phyloP scores from a whole-genome alignment of 441 rosid species.

The Brassica hybrid region DNA sequence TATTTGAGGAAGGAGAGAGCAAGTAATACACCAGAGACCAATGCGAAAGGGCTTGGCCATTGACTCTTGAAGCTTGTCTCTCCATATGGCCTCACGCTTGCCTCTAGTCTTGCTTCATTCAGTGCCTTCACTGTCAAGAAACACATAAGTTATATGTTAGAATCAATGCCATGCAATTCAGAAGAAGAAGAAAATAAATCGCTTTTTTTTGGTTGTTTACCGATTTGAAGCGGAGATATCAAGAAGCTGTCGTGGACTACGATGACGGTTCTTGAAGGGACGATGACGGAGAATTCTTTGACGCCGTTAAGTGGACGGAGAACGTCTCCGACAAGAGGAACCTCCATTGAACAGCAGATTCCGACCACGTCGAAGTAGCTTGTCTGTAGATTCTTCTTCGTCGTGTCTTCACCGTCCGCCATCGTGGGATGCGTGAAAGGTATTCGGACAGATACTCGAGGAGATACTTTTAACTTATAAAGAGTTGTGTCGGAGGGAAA shows the following conservation, averaged over 20 bases:
- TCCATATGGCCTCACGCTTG: slow-evolving; percentile 64
- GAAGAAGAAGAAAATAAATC: neutral
- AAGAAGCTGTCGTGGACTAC: slow-evolving; percentile 72
- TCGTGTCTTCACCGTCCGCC: slow-evolving; percentile 35
- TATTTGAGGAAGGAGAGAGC: slow-evolving; percentile 58
- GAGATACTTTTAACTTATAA: neutral
- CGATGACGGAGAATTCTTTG: slow-evolving; percentile 71
- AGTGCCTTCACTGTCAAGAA: slow-evolving; percentile 63
- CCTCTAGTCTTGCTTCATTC: slow-evolving; percentile 78
- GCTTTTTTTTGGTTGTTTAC: slow-evolving; percentile 41
- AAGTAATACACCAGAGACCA: slow-evolving; percentile 61
- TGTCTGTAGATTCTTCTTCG: slow-evolving; percentile 50
- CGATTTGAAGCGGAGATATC: slow-evolving; percentile 75
- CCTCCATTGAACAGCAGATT: slow-evolving; percentile 83
- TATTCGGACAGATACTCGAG: neutral
- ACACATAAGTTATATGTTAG: neutral
- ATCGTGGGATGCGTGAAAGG: slow-evolving; percentile 14
- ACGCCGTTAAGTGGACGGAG: slow-evolving; percentile 68
- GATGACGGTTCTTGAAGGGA: slow-evolving; percentile 75
- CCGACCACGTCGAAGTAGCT: slow-evolving; percentile 90
- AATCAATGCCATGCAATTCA: neutral
- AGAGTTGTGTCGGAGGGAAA: slow-evolving; percentile 1
- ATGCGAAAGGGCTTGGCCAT: slow-evolving; percentile 80
- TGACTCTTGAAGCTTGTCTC: slow-evolving; percentile 51
- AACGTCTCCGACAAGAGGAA: slow-evolving; percentile 65